phyloP scores from a whole-genome alignment of 2,329 filamentous ascomycete species.

The Fusarium dlaminii region DNA sequence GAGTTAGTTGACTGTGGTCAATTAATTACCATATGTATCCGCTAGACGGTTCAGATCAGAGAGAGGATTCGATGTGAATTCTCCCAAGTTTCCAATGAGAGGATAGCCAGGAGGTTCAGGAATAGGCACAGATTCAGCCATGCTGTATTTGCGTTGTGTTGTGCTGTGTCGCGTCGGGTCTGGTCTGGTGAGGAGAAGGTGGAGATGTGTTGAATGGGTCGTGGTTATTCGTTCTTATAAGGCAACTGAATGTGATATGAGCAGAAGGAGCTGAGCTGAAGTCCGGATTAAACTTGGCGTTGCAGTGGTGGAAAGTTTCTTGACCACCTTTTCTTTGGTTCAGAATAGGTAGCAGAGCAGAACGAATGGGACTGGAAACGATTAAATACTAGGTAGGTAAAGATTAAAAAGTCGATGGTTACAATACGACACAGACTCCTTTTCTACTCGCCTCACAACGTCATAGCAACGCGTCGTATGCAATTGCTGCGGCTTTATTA shows the following conservation, averaged over 20 bases:
- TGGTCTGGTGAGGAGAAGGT: background rate
- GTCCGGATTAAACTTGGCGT: constrained; percentile 4
- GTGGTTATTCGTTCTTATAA: background rate
- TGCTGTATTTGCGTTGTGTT: constrained; percentile 16
- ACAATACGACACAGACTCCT: background rate
- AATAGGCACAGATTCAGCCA: constrained; percentile 58
- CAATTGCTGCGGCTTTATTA: background rate
- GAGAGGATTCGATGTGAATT: constrained; percentile 69
- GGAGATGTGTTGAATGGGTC: background rate
- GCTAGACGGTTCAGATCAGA: constrained; percentile 65
- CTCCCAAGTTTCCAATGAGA: constrained; percentile 71
- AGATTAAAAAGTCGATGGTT: background rate
- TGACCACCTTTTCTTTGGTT: background rate
- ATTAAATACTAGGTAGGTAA: background rate
- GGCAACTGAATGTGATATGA: background rate
- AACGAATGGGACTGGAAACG: background rate
- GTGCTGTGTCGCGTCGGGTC: background rate
- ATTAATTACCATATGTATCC: constrained; percentile 68
- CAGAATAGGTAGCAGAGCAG: background rate
- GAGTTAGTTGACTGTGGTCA: background rate
- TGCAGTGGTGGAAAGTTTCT: constrained; percentile 9
- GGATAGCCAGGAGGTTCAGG: constrained; percentile 72
- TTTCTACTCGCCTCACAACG: constrained; percentile 5
- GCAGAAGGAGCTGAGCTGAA: background rate
- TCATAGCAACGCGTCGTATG: constrained; percentile 14